Base-by-base conservation (phyloP, 495 filamentous ascomycete species). In the Neurospora tetraspora region DNA sequence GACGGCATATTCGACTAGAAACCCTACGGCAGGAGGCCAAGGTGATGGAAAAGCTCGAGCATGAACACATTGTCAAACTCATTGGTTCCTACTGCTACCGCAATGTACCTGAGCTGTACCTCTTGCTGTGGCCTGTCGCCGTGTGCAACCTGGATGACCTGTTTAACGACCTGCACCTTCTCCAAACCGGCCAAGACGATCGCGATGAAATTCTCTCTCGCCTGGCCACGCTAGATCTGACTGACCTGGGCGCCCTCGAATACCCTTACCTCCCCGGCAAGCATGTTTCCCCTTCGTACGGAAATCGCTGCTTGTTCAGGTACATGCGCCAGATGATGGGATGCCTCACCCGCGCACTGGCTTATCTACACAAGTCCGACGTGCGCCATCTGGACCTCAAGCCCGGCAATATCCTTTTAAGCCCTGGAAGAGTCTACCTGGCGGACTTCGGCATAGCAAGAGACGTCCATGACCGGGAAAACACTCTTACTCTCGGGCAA, bases 321-420 rank as follows among this genome's bases (percentile, higher is more conserved):
- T 82, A 78, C 68, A 77, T 83, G 3, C 78, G 75, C 34, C 73
- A 77, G 37, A 76, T 81, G 39, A 76, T 80, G 39, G 82, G 82
- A 11, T 84, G 82, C 74, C 78, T 82, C 38, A 76, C 82, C 2
- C 77, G 78, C 11, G 83, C 83, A 10, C 75, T 85, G n/a, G 75
- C 77, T 0, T 83, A 81, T 73, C 78, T 82, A 47, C 83, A 85
- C 65, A 70, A 78, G 12, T 76, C 78, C 59, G 77, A 81, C 59
- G 78, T 84, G 53, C 78, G 82, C 69, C 83, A 84, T 71, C 78
- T 81, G 14, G 83, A 84, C 68, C 77, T 84, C 34, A 84, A 84
- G 71, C 83, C 83, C 5, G 76, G 78, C 39, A 84, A 84, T 59
- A 84, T 84, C 71, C 78, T 84, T 0, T 74, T 84, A 5, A 77